Percentiles rank a stretch among this genome's conserved stretches.
Evolutionary conservation across 306 rosid genomes (phyloP).

Genomic region (Trifolium dubium): DNA sequence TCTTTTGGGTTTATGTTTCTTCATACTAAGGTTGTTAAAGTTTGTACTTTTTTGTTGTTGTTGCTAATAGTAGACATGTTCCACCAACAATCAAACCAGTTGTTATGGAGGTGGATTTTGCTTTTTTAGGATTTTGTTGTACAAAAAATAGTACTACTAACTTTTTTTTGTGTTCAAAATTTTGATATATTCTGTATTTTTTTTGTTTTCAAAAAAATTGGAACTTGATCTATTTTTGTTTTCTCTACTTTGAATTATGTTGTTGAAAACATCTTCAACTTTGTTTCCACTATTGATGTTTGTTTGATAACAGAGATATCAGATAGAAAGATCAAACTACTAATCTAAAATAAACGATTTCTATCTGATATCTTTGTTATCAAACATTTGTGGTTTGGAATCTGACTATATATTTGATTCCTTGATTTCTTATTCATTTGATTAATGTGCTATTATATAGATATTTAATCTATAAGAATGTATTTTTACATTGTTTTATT

Average conservation of each 20-base stretch:
- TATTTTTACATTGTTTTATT: slow-evolving; percentile 8
- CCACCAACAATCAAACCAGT: slow-evolving; percentile 10
- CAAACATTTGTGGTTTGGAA: neutral
- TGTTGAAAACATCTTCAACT: neutral
- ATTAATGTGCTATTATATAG: neutral
- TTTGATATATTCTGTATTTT: neutral
- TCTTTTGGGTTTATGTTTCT: slow-evolving; percentile 10
- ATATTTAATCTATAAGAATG: neutral
- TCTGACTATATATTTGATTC: neutral
- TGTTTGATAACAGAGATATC: neutral
- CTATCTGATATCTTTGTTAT: neutral
- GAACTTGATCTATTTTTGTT: slow-evolving; percentile 22
- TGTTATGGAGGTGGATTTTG: slow-evolving; percentile 1
- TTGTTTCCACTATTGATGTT: neutral
- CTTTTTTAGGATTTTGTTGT: neutral
- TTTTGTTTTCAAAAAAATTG: neutral
- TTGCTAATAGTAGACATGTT: neutral
- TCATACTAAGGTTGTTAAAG: slow-evolving; percentile 13
- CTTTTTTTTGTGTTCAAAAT: neutral
- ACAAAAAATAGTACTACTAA: neutral
- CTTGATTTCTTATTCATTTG: neutral
- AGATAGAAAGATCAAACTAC: neutral
- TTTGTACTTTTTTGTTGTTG: neutral
- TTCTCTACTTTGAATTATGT: slow-evolving; percentile 35
- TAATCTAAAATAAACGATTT: neutral